phyloP scores from a whole-genome alignment of 441 rosid genomes.

The Corymbia calophylla region DNA sequence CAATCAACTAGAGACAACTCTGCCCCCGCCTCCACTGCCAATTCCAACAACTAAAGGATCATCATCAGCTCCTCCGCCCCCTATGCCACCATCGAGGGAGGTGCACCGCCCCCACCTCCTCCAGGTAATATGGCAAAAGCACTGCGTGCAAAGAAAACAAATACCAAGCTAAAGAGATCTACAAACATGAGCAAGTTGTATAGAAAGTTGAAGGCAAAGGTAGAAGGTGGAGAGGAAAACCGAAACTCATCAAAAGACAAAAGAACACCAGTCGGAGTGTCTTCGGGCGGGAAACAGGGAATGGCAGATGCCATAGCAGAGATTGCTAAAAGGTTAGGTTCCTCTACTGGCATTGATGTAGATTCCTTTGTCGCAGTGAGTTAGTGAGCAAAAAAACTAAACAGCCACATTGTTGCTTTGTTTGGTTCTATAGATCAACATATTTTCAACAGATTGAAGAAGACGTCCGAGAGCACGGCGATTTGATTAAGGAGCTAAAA shows the following conservation, averaged over 20 bases:
- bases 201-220: conserved; percentile 59
- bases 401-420: neutral
- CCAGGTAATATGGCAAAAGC: conserved; percentile 42
- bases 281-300: neutral
- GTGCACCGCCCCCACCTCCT: conserved; percentile 44
- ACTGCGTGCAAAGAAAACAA: conserved; percentile 60
- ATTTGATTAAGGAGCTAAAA: neutral
- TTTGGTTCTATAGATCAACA: neutral
- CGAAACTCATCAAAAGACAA: neutral
- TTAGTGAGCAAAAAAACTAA: neutral
- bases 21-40: neutral
- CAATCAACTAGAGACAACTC: neutral
- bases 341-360: neutral
- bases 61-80: conserved; percentile 22
- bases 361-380: neutral
- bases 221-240: conserved; percentile 49
- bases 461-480: neutral
- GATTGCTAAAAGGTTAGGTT: conserved; percentile 2
- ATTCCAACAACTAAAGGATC: neutral
- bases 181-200: conserved; percentile 61
- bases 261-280: neutral
- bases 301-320: conserved; percentile 12
- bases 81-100: neutral
- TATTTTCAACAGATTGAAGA: conserved; percentile 11
- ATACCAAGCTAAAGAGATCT: conserved; percentile 73